These are phyloP conservation scores for Trichoderma asperellum DNA, from an alignment of 2,329 filamentous ascomycete species.

Conservation along the genomic window DNA sequence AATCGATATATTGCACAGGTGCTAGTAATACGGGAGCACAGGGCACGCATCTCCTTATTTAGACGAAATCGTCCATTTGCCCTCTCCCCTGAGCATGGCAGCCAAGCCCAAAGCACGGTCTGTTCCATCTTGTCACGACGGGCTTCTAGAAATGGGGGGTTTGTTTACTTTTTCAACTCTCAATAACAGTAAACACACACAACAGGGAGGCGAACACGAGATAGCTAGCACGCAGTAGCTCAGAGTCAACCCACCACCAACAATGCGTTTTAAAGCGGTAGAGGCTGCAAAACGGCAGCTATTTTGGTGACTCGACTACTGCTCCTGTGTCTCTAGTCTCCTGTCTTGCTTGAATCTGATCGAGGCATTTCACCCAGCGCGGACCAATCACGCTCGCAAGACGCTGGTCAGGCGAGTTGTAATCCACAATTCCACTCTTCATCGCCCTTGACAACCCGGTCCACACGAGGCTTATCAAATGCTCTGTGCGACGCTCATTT, in stretches of 20 bases:
- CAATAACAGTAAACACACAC: neutral
- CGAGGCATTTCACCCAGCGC: neutral
- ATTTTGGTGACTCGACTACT: neutral
- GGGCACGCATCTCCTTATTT: conserved; percentile 13
- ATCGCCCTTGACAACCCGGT: conserved; percentile 23
- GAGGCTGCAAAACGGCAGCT: neutral
- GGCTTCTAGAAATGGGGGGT: neutral
- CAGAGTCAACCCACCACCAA: neutral
- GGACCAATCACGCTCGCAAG: conserved; percentile 6
- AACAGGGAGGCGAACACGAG: neutral
- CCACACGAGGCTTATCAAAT: neutral
- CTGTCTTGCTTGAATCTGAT: conserved; percentile 5
- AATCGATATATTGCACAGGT: neutral
- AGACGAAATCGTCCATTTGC: conserved; percentile 2
- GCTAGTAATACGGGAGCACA: neutral
- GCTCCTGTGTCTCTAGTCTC: neutral
- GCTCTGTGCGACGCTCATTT: neutral
- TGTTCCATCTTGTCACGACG: neutral
- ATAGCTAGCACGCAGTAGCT: neutral
- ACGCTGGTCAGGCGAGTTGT: neutral
- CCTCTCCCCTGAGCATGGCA: neutral
- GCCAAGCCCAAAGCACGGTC: neutral
- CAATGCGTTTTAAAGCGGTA: neutral
- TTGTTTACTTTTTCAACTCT: neutral
- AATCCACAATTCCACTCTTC: conserved; percentile 9